Base-by-base conservation (phyloP, 2,329 filamentous ascomycete genomes). In the Aspergillus glaucus region DNA sequence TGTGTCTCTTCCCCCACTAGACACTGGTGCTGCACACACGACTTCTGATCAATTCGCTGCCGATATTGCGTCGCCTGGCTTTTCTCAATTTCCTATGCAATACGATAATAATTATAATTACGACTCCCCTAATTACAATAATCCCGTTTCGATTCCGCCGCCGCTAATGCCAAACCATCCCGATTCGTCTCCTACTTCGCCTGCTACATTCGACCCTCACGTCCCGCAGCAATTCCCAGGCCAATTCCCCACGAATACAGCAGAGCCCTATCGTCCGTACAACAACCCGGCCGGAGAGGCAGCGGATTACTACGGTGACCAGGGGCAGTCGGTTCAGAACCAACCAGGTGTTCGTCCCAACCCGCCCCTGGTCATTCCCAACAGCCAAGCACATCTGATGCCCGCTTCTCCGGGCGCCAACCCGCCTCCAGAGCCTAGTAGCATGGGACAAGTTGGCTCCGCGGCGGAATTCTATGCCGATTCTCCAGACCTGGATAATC, bases 231-330 rank as follows among this genome's bases (percentile, higher is more conserved):
- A 83, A 57, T 84, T 84, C 55, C 80, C 79, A 5, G 79, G 79
- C 44, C 79, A 82, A 59, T 72, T 79, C 49, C 76, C 78, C 14
- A 52, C 63, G 5, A 63, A 68, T 9, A 75, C 66, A 50, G 56
- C 76, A 8, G 62, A 68, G 44, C 72, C 78, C 40, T 77, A 74
- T 56, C 65, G 70, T 47, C 73, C 74, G 46, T 66, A 68, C 48
- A 62, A 68, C 48, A 62, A 72, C 37, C 70, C 73, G 17, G 74
- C 74, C 46, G 82, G 81, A 28, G 71, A 73, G 32, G 80, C 80
- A 5, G 75, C 82, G 14, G 79, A 82, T 30, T 85, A 82, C 62
- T 85, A 84, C 61, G 74, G 77, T 40, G 81, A 84, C 59, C 75
- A 80, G 56, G 81, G 81, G 9, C 70, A 84, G 59, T 82, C 79